These are phyloP conservation scores for Chrysoporthe cubensis DNA, from an alignment of 2,329 filamentous ascomycete species.

Conservation along the genomic window DNA sequence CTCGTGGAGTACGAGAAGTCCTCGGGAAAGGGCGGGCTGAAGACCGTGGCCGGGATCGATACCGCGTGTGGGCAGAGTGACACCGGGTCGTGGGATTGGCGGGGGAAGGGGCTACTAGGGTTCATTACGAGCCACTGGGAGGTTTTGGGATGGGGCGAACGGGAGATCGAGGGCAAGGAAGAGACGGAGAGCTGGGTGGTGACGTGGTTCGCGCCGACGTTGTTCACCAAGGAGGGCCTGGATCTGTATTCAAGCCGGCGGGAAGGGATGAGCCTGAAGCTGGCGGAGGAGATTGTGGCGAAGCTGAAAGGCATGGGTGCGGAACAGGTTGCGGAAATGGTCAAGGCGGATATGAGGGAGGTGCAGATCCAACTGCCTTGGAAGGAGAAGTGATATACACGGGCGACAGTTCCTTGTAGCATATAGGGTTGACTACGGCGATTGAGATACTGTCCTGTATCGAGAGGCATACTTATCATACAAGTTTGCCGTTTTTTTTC, in stretches of 20 bases:
- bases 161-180: slow-evolving; percentile 40
- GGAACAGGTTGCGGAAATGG: slow-evolving; percentile 56
- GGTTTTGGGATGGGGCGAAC: slow-evolving; percentile 74
- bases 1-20: slow-evolving; percentile 70
- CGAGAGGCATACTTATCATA: background rate
- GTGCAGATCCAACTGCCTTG: slow-evolving; percentile 59
- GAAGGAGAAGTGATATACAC: slow-evolving; percentile 38
- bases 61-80: slow-evolving; percentile 41
- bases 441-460: background rate
- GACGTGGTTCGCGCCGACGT: slow-evolving; percentile 81
- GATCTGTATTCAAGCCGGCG: slow-evolving; percentile 74
- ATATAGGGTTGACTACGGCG: background rate
- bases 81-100: slow-evolving; percentile 69
- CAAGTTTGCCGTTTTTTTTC: background rate
- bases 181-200: slow-evolving; percentile 70
- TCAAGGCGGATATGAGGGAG: slow-evolving; percentile 51
- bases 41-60: slow-evolving; percentile 69
- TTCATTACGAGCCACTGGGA: slow-evolving; percentile 81
- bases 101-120: slow-evolving; percentile 74
- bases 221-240: slow-evolving; percentile 82
- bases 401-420: background rate
- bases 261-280: slow-evolving; percentile 62
- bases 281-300: slow-evolving; percentile 59
- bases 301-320: slow-evolving; percentile 59
- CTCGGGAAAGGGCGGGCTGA: slow-evolving; percentile 52